Percentiles rank a stretch among this genome's conserved stretches.
phyloP scores from a whole-genome alignment of 116 monocot genomes.

The Phalaenopsis hybrid region DNA sequence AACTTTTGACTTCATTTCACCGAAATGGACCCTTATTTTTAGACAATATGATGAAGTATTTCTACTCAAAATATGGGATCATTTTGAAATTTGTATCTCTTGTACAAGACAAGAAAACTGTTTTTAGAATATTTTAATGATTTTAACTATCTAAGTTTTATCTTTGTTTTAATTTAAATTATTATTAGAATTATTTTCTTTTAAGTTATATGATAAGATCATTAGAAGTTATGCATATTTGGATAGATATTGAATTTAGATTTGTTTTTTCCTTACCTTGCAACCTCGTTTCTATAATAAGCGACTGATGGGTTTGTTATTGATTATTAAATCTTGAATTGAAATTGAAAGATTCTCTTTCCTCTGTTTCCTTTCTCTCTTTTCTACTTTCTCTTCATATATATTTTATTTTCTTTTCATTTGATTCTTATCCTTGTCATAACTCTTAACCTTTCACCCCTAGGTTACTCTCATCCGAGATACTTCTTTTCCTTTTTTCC shows the following conservation, averaged over 20 bases:
- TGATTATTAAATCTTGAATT: neutral
- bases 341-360: neutral
- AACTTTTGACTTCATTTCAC: too few species aligned
- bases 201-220: neutral
- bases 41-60: neutral
- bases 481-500: neutral
- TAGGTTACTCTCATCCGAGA: neutral
- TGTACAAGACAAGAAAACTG: neutral
- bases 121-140: neutral
- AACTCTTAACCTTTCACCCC: neutral
- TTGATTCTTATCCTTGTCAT: neutral
- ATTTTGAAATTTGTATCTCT: neutral
- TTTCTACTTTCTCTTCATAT: neutral
- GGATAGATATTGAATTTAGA: neutral
- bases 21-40: too few species aligned
- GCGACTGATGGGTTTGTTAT: neutral
- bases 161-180: too few species aligned
- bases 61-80: neutral
- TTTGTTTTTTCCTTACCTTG: neutral
- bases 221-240: neutral
- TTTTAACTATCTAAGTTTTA: neutral
- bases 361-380: neutral
- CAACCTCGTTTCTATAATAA: neutral
- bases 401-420: neutral
- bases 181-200: too few species aligned